A percentile compares a stretch with the other conserved stretches of the same genome.
phyloP scores from a whole-genome alignment of 2,329 filamentous ascomycete genomes.

The Chalara sp. region DNA sequence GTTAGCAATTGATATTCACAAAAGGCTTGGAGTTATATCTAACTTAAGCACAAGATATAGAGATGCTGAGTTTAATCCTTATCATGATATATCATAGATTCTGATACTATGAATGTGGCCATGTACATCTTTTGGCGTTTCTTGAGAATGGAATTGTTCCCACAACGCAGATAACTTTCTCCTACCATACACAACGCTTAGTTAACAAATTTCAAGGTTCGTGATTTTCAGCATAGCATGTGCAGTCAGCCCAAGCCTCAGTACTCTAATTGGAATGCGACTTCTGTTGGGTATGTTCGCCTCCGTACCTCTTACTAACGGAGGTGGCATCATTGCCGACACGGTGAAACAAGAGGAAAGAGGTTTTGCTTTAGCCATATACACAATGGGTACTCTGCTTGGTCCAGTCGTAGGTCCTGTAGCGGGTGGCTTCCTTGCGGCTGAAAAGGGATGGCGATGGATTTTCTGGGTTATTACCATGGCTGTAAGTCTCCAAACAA shows the following conservation, averaged over 20 bases:
- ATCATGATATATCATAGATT: no score
- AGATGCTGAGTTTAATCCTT: no score
- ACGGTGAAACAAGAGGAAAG: conserved; percentile 1
- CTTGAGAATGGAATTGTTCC: no score
- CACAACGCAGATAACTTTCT: no score
- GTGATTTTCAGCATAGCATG: conserved; percentile 46
- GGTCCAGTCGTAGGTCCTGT: conserved; percentile 27
- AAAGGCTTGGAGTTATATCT: no score
- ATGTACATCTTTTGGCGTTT: no score
- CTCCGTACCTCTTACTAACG: conserved; percentile 44
- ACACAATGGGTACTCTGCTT: conserved; percentile 15
- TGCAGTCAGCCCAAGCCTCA: conserved; percentile 39
- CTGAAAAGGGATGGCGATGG: conserved; percentile 29
- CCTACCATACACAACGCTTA: no score
- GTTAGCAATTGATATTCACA: background rate
- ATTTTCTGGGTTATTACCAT: conserved; percentile 24
- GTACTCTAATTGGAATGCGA: conserved; percentile 48
- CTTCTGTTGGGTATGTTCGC: conserved; percentile 55
- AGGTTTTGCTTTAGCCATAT: conserved; percentile 6
- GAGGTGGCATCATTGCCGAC: conserved; percentile 8
- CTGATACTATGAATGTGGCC: no score
- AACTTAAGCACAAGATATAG: no score
- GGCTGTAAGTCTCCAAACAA: background rate
- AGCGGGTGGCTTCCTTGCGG: conserved; percentile 26
- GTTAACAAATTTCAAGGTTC: conserved; percentile 24